A percentile compares a stretch with the other conserved stretches of the same genome.
Evolutionary conservation across 371 early-diverging fungal genomes (phyloP).

Genomic region (Haplosporangium sp.): DNA sequence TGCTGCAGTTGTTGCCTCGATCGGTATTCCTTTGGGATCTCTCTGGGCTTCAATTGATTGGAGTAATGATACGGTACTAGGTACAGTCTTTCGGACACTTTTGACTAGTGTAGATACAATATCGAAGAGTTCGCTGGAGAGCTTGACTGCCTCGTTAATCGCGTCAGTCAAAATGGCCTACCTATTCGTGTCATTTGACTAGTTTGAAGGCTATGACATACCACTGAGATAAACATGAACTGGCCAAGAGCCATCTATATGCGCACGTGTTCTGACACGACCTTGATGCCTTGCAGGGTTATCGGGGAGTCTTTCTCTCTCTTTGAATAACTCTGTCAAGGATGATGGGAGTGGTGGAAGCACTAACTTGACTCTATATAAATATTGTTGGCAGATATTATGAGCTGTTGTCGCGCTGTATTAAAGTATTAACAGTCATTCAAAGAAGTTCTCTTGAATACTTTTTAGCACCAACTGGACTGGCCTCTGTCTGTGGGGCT

Average conservation of each 20-base stretch:
- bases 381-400: background rate
- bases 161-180: background rate
- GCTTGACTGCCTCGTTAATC: slow-evolving; percentile 15
- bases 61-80: slow-evolving; percentile 30
- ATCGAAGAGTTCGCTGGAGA: slow-evolving; percentile 38
- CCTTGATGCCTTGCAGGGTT: slow-evolving; percentile 40
- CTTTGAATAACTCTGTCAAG: slow-evolving; percentile 42
- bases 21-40: background rate
- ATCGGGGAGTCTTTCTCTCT: slow-evolving; percentile 37
- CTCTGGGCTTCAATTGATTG: slow-evolving; percentile 23
- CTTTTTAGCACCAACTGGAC: background rate
- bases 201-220: background rate
- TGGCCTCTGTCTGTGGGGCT: background rate
- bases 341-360: slow-evolving; percentile 42
- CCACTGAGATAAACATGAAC: slow-evolving; percentile 50
- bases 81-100: slow-evolving; percentile 17
- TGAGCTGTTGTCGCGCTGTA: too few species aligned
- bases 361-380: slow-evolving; percentile 13
- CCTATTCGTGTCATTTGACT: background rate
- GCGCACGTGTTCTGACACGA: slow-evolving; percentile 24
- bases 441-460: background rate
- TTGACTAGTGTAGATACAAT: slow-evolving; percentile 24
- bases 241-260: slow-evolving; percentile 52
- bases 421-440: too few species aligned
- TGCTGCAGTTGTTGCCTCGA: slow-evolving; percentile 23